Evolutionary conservation across 2,329 filamentous ascomycete species (phyloP).

Genomic region (Aspergillus sp.): DNA sequence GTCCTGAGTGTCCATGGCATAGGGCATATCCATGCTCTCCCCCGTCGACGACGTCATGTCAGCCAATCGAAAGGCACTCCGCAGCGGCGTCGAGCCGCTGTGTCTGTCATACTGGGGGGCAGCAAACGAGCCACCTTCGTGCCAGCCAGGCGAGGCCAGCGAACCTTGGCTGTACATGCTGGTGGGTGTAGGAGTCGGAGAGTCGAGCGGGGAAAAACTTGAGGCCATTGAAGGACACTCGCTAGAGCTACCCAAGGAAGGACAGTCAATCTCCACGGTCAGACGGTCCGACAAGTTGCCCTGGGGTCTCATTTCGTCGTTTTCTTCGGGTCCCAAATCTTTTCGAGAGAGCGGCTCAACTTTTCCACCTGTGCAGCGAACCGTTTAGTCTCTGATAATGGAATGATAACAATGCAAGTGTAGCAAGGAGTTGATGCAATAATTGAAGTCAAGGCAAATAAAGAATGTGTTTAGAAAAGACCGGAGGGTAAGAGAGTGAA

Average conservation of each 20-base stretch:
- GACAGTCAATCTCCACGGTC: conserved; percentile 32
- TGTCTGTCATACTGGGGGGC: conserved; percentile 23
- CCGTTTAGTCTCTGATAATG: conserved; percentile 12
- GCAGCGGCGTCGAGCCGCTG: conserved; percentile 23
- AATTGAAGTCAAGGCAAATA: not conserved
- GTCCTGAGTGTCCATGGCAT: conserved; percentile 25
- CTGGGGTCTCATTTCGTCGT: conserved; percentile 33
- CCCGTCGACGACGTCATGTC: conserved; percentile 27
- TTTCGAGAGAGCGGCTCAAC: conserved; percentile 20
- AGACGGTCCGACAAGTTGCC: conserved; percentile 20
- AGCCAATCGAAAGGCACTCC: conserved; percentile 28
- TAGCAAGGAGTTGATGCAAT: conserved; percentile 3
- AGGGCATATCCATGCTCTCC: conserved; percentile 18
- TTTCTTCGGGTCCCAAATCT: conserved; percentile 20
- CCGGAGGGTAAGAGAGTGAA: conserved; percentile 4
- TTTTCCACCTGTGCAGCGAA: conserved; percentile 20
- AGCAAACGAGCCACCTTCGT: conserved; percentile 21
- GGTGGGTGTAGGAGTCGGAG: conserved; percentile 32
- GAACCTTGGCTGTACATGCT: conserved; percentile 33
- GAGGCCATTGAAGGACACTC: conserved; percentile 34
- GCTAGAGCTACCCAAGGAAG: conserved; percentile 27
- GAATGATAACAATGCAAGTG: conserved; percentile 1
- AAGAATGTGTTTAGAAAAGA: conserved; percentile 2
- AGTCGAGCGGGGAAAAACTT: conserved; percentile 34
- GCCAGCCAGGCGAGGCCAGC: conserved; percentile 30